Evolutionary conservation across 345 rosid genomes (phyloP).

Genomic region (Eucalyptus leucophloia): DNA sequence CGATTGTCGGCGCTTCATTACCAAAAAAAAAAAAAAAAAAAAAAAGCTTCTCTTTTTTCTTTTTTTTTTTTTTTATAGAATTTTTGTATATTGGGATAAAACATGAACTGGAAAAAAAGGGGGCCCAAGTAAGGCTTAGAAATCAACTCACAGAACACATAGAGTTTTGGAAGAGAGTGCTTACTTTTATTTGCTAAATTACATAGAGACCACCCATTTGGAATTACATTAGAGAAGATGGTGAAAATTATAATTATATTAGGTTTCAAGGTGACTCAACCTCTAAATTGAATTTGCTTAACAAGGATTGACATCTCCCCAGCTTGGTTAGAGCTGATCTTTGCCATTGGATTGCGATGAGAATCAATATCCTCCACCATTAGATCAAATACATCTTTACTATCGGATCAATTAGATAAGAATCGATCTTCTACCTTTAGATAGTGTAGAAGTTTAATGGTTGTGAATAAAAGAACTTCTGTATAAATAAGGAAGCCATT

Average conservation of each 20-base stretch:
- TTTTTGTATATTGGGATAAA: neutral
- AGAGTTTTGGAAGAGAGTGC: neutral
- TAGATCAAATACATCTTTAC: neutral
- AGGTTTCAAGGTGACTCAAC: accelerated
- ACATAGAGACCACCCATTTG: neutral
- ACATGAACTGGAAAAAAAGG: neutral
- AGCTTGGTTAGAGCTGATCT: neutral
- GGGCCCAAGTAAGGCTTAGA: neutral
- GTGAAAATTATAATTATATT: neutral
- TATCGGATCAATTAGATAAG: accelerated
- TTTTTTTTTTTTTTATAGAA: too few relatives aligned
- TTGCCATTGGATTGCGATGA: neutral
- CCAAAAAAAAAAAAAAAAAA: neutral
- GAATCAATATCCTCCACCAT: too few relatives aligned
- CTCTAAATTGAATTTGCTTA: neutral
- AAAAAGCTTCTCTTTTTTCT: too few relatives aligned
- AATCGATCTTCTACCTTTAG: too few relatives aligned
- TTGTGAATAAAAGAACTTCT: neutral
- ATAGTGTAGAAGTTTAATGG: accelerated
- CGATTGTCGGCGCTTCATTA: neutral
- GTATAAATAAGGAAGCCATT: too few relatives aligned
- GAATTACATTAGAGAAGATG: neutral
- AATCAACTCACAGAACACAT: neutral
- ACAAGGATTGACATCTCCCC: neutral
- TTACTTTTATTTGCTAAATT: neutral